Evolutionary conservation across 768 basidiomycete species (phyloP).

Genomic region (Rhodosporidiobolus sp.): DNA sequence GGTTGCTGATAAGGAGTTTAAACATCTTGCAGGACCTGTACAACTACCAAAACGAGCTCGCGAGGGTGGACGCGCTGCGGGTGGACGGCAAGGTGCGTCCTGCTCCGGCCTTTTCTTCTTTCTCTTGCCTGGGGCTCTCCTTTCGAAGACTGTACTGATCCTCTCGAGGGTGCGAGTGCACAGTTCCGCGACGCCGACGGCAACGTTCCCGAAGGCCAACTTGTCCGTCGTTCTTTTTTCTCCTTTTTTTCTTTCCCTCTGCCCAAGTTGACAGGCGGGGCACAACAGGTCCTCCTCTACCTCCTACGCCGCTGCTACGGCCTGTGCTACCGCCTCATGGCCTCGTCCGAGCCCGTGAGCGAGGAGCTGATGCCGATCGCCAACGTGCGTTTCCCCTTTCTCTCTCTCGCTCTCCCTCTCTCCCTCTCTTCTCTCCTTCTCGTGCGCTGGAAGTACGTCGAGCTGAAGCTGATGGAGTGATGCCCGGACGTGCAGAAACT

Average conservation of each 20-base stretch:
- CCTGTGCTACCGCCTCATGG: conserved; percentile 85
- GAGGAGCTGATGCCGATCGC: conserved; percentile 77
- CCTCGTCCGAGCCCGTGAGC: conserved; percentile 92
- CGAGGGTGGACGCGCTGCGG: conserved; percentile 96
- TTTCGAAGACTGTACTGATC: background rate
- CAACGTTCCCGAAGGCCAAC: conserved; percentile 87
- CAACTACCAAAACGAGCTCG: conserved; percentile 87
- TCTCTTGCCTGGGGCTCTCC: background rate
- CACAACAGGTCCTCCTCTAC: conserved; percentile 76
- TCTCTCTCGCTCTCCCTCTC: background rate
- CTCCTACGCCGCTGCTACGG: conserved; percentile 92
- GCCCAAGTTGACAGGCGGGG: too few relatives aligned
- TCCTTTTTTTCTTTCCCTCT: background rate
- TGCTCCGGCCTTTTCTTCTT: too few relatives aligned
- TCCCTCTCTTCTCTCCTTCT: background rate
- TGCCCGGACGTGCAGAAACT: conserved; percentile 32
- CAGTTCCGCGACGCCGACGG: conserved; percentile 87
- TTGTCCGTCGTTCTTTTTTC: conserved; percentile 58
- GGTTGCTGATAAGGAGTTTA: background rate
- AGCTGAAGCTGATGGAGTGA: too few relatives aligned
- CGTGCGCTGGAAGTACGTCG: background rate
- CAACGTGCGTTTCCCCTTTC: conserved; percentile 21
- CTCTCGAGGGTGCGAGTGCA: too few relatives aligned
- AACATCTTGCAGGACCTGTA: conserved; percentile 77
- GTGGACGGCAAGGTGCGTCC: conserved; percentile 73